Evolutionary conservation across 148 eudicot species (phyloP), one percentile per base, ranked within the genome.

Genomic region (Gaultheria prostrata): DNA sequence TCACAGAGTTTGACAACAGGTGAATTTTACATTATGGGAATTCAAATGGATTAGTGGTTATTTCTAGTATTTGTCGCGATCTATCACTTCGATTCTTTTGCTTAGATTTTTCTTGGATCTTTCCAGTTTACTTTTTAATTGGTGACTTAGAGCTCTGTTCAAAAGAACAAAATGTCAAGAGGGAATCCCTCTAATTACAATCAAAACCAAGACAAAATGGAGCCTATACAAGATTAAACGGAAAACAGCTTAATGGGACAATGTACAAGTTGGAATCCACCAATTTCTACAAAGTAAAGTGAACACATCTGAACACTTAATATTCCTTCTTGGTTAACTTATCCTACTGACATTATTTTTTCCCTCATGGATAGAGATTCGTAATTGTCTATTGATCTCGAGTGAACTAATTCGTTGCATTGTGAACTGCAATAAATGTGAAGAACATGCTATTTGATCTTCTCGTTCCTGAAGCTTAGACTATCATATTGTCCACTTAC

Each of bases 261-360:
- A 61, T 61, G 26, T n/a, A 61, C 67, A 8, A n/a, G 28, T n/a
- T 61, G 0, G n/a, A n/a, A 61, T 61, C 13, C n/a, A 61, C 67
- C 67, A 61, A 61, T 61, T 61, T 61, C 28, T 61, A 61, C 28
- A n/a, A 61, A 61, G 67, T n/a, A 61, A 61, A 61, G 67, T n/a
- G 21, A 10, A n/a, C 67, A 61, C 8, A 3, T n/a, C n/a, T 61
- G 67, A n/a, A 21, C 21, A 59, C 10, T n/a, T 26, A 59, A 21
- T 8, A 59, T 59, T 59, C 67, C 67, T 65, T 28, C 32, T 11
- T 1, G 33, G 24, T 24, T 3, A 26, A 10, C n/a, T 65, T 26
- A 65, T 10, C 15, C 33, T 65, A 24, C 4, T 24, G 15, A 65
- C 24, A 12, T 28, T 28, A 26, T 28, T 11, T 26, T 13, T 3